Base-by-base conservation (phyloP, 192 early-diverging fungal species). In the Backusella tuberculispora region DNA sequence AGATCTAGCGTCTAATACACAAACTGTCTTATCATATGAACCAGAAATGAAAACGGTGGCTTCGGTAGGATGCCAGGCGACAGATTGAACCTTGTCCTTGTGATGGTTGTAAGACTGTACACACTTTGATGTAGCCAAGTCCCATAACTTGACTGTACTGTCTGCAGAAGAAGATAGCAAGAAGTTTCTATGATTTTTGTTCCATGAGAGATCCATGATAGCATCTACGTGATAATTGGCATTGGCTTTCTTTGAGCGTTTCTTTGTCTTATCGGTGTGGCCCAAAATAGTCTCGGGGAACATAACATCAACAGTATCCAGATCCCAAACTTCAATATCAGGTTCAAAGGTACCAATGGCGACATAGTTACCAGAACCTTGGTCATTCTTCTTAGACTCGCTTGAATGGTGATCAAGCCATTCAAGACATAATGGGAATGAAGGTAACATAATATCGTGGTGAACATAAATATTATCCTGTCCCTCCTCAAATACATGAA, bases 341-440 rank as follows among this genome's bases (percentile, higher is more conserved):
- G 98, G 97, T 72, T 98, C 95, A 86, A 99, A 98, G 19, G 97
- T 98, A 45, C 94, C 98, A 60, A 99, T 89, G 3, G 98, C 98
- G 42, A 96, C 92, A 83, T 92, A 99, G 83, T 94, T 97, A 63
- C 97, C 96, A 5, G 84, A 85, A 0, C 77, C 78, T 14, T 74
- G 65, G 21, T 80, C 37, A n/a, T 71, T 81, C 19, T 84, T 80
- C 78, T 92, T 95, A 41, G 88, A 73, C 12, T 63, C 34, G 9
- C 92, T 95, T 8, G 95, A 86, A n/a, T 85, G 83, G 85, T 91
- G 98, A 80, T 98, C 96, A 41, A 99, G 74, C 96, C 96, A 98
- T 82, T 99, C 97, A 76, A 98, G 71, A 69, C 94, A 94, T 21
- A 99, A 87, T 50, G 98, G 97, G 80, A 99, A 98, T 41, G 94